phyloP scores from a whole-genome alignment of 1,139 yeast species.

The Kodamaea anthophila region DNA sequence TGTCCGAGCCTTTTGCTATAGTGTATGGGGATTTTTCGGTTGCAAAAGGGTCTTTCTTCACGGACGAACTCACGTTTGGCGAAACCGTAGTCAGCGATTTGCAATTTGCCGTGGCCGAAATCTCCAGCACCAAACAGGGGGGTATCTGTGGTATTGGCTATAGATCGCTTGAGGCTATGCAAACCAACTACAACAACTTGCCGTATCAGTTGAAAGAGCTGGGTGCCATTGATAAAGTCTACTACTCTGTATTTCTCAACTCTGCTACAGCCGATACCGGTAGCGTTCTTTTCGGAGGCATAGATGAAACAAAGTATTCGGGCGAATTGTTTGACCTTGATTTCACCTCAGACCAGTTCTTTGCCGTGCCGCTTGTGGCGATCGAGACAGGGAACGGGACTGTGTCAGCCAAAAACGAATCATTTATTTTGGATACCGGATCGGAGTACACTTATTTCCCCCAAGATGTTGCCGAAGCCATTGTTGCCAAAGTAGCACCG shows the following conservation, averaged over 20 bases:
- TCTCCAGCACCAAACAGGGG: slow-evolving; percentile 10
- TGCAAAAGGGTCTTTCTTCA: slow-evolving; percentile 14
- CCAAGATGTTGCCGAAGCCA: slow-evolving; percentile 5
- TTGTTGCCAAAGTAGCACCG: slow-evolving; percentile 7
- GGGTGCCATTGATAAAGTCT: slow-evolving; percentile 17
- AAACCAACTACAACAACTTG: slow-evolving; percentile 14
- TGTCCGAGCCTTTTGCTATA: slow-evolving; percentile 8
- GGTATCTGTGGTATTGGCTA: slow-evolving; percentile 22
- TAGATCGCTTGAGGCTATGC: slow-evolving; percentile 8
- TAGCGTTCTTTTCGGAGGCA: slow-evolving; percentile 17
- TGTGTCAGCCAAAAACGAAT: slow-evolving; percentile 5
- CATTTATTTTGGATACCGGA: slow-evolving; percentile 15
- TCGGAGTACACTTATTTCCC: slow-evolving; percentile 15
- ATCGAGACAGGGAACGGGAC: slow-evolving; percentile 4
- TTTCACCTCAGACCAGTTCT: slow-evolving; percentile 3
- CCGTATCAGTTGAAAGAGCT: slow-evolving; percentile 17
- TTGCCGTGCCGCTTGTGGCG: slow-evolving; percentile 8
- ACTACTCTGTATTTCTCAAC: slow-evolving; percentile 14
- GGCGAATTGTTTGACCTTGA: slow-evolving; percentile 12
- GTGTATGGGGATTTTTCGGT: slow-evolving; percentile 13
- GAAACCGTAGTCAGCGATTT: slow-evolving; percentile 11
- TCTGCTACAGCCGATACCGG: slow-evolving; percentile 10
- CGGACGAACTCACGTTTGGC: slow-evolving; percentile 12
- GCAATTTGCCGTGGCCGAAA: slow-evolving; percentile 17
- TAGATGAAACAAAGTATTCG: slow-evolving; percentile 15